Evolutionary conservation across 352 stramenopile genomes (phyloP).

Genomic region (Globisporangium alternatum): DNA sequence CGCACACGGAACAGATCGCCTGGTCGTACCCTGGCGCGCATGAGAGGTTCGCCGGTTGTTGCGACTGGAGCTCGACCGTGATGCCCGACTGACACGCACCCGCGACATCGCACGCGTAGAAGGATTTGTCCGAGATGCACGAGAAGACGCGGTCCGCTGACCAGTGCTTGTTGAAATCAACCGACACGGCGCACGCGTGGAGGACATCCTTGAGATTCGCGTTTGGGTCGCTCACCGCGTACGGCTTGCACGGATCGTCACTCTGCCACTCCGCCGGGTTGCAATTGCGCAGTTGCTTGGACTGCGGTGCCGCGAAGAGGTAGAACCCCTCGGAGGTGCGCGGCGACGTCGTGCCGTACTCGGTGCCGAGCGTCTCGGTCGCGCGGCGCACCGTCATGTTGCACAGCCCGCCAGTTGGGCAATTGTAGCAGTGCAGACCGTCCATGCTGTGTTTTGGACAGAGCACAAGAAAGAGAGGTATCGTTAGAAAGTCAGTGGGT

Average conservation of each 20-base stretch:
- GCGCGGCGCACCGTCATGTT: constrained; percentile 51
- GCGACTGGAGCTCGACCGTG: constrained; percentile 29
- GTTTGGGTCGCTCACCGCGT: constrained; percentile 14
- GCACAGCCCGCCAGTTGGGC: constrained; percentile 41
- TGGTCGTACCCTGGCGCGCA: constrained; percentile 52
- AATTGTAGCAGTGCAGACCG: constrained; percentile 50
- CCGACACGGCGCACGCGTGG: constrained; percentile 29
- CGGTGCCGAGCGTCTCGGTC: constrained; percentile 39
- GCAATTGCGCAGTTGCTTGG: constrained; percentile 31
- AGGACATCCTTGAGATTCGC: constrained; percentile 35
- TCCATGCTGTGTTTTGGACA: constrained; percentile 40
- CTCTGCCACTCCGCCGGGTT: constrained; percentile 38
- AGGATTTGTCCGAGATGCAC: constrained; percentile 46
- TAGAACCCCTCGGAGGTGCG: constrained; percentile 57
- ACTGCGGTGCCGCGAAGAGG: constrained; percentile 45
- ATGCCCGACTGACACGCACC: constrained; percentile 49
- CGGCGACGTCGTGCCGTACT: constrained; percentile 49
- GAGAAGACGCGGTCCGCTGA: constrained; percentile 50
- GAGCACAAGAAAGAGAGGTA: not conserved
- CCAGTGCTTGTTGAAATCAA: constrained; percentile 57
- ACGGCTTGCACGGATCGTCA: constrained; percentile 45
- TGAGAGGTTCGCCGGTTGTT: constrained; percentile 23
- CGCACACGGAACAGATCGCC: constrained; percentile 70
- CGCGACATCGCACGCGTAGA: constrained; percentile 65
- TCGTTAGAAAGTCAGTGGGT: not conserved